These are phyloP conservation scores for Senna siamea DNA, from an alignment of 306 rosid genomes.

Conservation along the genomic window DNA sequence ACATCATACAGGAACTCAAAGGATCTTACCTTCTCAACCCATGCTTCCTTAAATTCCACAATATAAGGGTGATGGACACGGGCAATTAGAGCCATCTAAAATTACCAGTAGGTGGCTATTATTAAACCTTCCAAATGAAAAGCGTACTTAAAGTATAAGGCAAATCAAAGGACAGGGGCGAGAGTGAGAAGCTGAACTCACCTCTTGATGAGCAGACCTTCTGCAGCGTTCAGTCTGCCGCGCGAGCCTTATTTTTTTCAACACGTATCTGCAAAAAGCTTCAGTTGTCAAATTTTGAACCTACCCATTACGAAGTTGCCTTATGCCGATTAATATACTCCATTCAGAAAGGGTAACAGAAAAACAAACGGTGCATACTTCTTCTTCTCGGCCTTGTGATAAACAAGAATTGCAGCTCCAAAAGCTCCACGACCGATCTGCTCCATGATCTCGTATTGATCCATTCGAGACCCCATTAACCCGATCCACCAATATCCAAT, in stretches of 20 bases:
- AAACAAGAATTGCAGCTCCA: slow-evolving; percentile 96
- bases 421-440: slow-evolving; percentile 99
- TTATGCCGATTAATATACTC: background rate
- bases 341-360: background rate
- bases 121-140: slow-evolving; percentile 11
- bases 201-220: slow-evolving; percentile 99
- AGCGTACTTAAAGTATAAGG: slow-evolving; percentile 14
- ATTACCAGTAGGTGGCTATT: slow-evolving; percentile 17
- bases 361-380: slow-evolving; percentile 55
- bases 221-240: slow-evolving; percentile 96
- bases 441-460: slow-evolving; percentile 99
- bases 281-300: slow-evolving; percentile 25
- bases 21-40: slow-evolving; percentile 94
- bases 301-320: slow-evolving; percentile 18
- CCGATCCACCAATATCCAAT: slow-evolving; percentile 26
- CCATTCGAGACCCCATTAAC: slow-evolving; percentile 91
- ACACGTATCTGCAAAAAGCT: slow-evolving; percentile 74
- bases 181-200: slow-evolving; percentile 27
- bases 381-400: slow-evolving; percentile 90
- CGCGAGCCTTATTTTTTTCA: slow-evolving; percentile 99
- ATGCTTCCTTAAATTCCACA: slow-evolving; percentile 94
- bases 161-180: slow-evolving; percentile 33
- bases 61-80: slow-evolving; percentile 93
- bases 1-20: slow-evolving; percentile 7
- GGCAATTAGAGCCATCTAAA: slow-evolving; percentile 97